Conservation (phyloP, 257 asterid genomes). For the Dorcoceras hygrometricum region DNA sequence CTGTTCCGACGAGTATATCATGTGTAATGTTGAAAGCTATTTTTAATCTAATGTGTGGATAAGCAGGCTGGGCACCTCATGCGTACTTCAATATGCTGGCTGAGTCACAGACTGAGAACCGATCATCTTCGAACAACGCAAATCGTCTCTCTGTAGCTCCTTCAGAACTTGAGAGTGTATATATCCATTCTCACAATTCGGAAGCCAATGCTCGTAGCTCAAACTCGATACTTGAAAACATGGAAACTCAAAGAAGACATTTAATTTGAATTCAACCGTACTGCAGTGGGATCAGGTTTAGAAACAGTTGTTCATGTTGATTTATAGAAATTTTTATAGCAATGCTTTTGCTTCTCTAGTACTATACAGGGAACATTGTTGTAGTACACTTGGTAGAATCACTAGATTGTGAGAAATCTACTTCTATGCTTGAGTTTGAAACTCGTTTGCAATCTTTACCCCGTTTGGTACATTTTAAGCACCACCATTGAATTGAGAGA, state of each 20-base stretch:
- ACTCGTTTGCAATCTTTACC: background rate
- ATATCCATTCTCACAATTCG: conserved; percentile 33
- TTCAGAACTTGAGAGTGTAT: conserved; percentile 44
- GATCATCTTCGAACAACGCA: conserved; percentile 31
- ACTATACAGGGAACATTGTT: background rate
- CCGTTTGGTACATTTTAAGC: background rate
- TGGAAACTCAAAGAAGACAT: conserved; percentile 42
- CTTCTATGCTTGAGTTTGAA: background rate
- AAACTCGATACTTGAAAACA: conserved; percentile 35
- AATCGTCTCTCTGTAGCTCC: conserved; percentile 38
- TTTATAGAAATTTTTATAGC: conserved; percentile 19
- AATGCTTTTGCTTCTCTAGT: conserved; percentile 18
- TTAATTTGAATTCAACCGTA: conserved; percentile 25
- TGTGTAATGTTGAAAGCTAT: background rate
- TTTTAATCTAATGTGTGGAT: conserved; percentile 18
- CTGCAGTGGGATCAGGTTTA: conserved; percentile 18
- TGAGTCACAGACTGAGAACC: conserved; percentile 43
- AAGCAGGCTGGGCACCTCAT: conserved; percentile 94
- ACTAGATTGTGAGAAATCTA: conserved; percentile 6
- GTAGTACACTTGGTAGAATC: conserved; percentile 12
- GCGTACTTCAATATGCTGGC: conserved; percentile 78
- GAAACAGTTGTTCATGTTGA: conserved; percentile 25
- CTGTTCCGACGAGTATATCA: background rate
- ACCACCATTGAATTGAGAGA: background rate
- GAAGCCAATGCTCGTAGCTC: conserved; percentile 25